Base-by-base conservation (phyloP, 1,139 yeast species). In the Sugiyamaella neomexicana region DNA sequence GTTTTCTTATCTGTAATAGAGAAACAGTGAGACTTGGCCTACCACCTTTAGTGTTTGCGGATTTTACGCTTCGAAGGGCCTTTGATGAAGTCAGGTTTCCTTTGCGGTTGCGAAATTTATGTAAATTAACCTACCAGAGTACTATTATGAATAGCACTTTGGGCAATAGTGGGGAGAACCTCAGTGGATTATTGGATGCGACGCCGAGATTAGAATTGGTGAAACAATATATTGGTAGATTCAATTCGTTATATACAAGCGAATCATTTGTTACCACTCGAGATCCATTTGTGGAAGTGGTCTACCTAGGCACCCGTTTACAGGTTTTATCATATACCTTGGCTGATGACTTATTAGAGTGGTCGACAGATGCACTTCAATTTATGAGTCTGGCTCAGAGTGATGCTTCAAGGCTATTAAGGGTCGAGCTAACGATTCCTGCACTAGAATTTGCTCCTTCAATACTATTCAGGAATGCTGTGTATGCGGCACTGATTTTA, bases 251-350 rank as follows among this genome's bases (percentile, higher is more conserved):
- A 13, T 36, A 20, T 36, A 29, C 34, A 5, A 41, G 29, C 13
- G 53, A 43, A 3, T 47, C 40, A 9, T 45, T 49, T 34, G 32
- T 49, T 10, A 49, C 37, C 25, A 34, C 34, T 23, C 32, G 47
- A 12, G 52, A 53, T 34, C 25, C 48, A 29, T 53, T 40, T 37
- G 40, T 53, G 25, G 49, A 46, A 23, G 41, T 53, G 16, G 50
- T 44, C 7, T 49, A 40, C 15, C 29, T 53, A 31, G 25, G 41
- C 13, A 39, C 34, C 7, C 27, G 46, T 16, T 31, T 53, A 13
- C 56, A 53, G 38, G 53, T 53, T 17, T 37, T 53, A 15, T 49
- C 56, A 6, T 53, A 45, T 40, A 41, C 31, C 17, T 27, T 52
- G 3, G 25, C 51, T 15, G 52, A 46, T 10, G 55, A 52, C 27